Base-by-base conservation (phyloP, 805 yeast genomes). In the Starmerella sp. region DNA sequence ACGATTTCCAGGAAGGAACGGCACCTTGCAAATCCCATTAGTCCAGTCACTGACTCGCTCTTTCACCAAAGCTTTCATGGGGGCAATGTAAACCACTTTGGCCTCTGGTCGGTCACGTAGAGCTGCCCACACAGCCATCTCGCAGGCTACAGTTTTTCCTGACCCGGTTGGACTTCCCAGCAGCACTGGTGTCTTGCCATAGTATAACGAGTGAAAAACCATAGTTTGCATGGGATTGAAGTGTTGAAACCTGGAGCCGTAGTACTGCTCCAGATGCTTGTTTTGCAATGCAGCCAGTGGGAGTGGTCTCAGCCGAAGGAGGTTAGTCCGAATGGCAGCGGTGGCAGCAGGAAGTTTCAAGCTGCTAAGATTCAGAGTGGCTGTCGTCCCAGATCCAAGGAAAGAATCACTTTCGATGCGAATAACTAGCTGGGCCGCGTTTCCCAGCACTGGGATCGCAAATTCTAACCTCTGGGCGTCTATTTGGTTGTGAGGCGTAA, bases 111-210 rank as follows among this genome's bases (percentile, higher is more conserved):
- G 81, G 48, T 85, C 84, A 47, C 77, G 79, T 67, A 91, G 85
- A 0, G 98, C 97, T 67, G 89, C 91, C 97, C 97, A 93, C 14
- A 93, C 86, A 0, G 97, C 97, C 54, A 93, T 70, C 66, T 93
- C 99, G 0, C 97, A 96, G 32, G 95, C 97, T 36, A 93, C 84
- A 0, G 98, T 93, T 69, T 93, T 93, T 62, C 99, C 99, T 0
- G 97, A 91, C 29, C 98, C 98, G 2, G 98, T 93, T 3, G 99
- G 99, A 0, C 97, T 89, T 9, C 99, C 99, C 46, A 93, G 86
- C 68, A 93, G 86, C 0, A 84, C 90, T 66, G 85, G 86, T 1
- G 84, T 77, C 58, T 84, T 79, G 0, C 84, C 72, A 67, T 93
- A 82, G 71, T 90, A 93, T 47, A 93, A 70, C 0, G 96, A 79